Conservation (phyloP, 352 stramenopile species). For the Phytophthora megakarya region DNA sequence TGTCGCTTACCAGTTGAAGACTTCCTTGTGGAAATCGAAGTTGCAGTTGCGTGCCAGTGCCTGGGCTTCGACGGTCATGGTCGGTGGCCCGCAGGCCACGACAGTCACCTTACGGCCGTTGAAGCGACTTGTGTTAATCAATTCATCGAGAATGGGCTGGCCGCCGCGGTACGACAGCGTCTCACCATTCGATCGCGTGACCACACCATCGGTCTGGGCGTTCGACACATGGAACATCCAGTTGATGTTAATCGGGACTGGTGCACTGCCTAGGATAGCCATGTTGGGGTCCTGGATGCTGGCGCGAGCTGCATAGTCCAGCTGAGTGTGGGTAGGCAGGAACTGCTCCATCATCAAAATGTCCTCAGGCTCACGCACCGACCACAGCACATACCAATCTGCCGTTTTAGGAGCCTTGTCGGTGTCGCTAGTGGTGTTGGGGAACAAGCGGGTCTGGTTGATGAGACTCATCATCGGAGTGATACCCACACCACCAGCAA, state of each 20-base stretch:
- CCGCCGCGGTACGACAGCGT: constrained; percentile 55
- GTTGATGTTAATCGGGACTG: constrained; percentile 48
- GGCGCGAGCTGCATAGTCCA: constrained; percentile 39
- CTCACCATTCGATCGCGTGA: constrained; percentile 60
- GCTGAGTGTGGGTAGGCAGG: constrained; percentile 53
- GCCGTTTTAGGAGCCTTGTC: constrained; percentile 35
- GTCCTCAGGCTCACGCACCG: constrained; percentile 58
- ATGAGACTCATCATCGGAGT: constrained; percentile 78
- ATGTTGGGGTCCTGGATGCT: constrained; percentile 60
- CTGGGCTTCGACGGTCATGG: constrained; percentile 75
- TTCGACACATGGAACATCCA: constrained; percentile 73
- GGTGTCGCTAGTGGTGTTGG: constrained; percentile 8
- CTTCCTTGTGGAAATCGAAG: constrained; percentile 87
- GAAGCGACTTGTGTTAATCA: constrained; percentile 75
- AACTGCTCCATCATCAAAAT: constrained; percentile 80
- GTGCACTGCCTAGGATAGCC: constrained; percentile 26
- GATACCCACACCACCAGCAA: constrained; percentile 77
- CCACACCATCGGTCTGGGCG: constrained; percentile 44
- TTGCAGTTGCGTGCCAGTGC: constrained; percentile 58
- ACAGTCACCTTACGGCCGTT: constrained; percentile 64
- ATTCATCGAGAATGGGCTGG: constrained; percentile 66
- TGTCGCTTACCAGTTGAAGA: constrained; percentile 74
- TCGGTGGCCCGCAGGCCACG: constrained; percentile 72
- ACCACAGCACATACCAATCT: constrained; percentile 71
- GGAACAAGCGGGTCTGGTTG: constrained; percentile 66